A percentile compares a stretch with the other conserved stretches of the same genome.
These are phyloP conservation scores for Marasmius tenuissimus DNA, from an alignment of 1,284 basidiomycete species.

Conservation along the genomic window DNA sequence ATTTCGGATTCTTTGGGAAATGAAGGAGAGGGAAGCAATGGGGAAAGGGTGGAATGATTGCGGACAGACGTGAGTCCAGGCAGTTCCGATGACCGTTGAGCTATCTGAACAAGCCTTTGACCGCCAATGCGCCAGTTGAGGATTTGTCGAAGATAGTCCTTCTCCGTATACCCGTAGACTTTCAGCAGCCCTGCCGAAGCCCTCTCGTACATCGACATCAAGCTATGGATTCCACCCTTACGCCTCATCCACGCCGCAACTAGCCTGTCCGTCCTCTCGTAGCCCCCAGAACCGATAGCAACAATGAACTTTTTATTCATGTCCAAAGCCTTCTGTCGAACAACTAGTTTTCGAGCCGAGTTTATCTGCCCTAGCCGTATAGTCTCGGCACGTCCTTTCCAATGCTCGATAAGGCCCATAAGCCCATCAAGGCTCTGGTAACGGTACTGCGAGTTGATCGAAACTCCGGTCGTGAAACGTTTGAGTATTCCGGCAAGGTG, in stretches of 20 bases:
- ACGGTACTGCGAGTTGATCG: neutral
- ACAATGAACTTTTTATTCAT: slow-evolving; percentile 13
- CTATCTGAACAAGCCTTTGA: slow-evolving; percentile 8
- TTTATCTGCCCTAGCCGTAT: neutral
- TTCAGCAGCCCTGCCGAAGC: slow-evolving; percentile 9
- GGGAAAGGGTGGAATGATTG: slow-evolving; percentile 6
- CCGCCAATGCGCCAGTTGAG: slow-evolving; percentile 13
- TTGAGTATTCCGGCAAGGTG: neutral
- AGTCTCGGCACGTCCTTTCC: neutral
- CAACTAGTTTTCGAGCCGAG: neutral
- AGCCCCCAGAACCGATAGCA: slow-evolving; percentile 5
- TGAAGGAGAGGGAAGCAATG: slow-evolving; percentile 8
- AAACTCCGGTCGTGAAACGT: neutral
- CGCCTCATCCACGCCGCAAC: slow-evolving; percentile 8
- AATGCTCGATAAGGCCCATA: neutral
- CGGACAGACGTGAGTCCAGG: slow-evolving; percentile 12
- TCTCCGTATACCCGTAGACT: slow-evolving; percentile 6
- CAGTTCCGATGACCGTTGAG: slow-evolving; percentile 8
- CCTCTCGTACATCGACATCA: slow-evolving; percentile 3
- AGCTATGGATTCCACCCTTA: neutral
- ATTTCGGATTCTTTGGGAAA: slow-evolving; percentile 6
- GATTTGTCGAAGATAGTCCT: slow-evolving; percentile 8
- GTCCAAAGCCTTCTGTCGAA: neutral
- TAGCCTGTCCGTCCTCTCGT: neutral
- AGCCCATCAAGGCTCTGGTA: neutral